Base-by-base conservation (phyloP, 495 filamentous ascomycete genomes). In the Annulohypoxylon stygium region DNA sequence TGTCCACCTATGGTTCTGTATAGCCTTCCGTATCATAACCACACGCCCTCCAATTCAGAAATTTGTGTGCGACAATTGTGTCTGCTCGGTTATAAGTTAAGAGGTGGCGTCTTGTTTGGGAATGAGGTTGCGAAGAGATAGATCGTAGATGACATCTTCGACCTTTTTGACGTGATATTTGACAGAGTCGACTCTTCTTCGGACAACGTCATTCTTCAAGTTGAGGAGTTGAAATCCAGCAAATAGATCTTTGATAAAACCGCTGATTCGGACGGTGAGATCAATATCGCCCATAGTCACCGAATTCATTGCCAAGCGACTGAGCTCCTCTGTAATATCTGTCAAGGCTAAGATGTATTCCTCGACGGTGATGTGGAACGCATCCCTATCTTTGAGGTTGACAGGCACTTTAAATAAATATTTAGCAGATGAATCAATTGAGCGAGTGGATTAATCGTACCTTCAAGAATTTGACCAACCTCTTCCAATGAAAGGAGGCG, bases 131-230 rank as follows among this genome's bases (percentile, higher is more conserved):
- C 95, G 88, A 78, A 98, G 81, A 4, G 91, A 93, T 33, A 99
- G 84, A 78, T 99, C 96, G 76, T 99, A 99, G 16, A 97, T 94
- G 20, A 99, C 94, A 81, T 99, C 96, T 84, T 99, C 96, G 41
- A 97, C 93, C 82, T 97, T 97, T 86, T 98, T 98, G 86, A 97
- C 93, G 68, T 91, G 91, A 70, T 98, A 99, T 85, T 99, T 99
- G 79, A 99, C 92, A 26, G 92, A 91, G 82, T 99, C 96, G 30
- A 91, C 94, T 64, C 93, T 89, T 81, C 92, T 93, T 48, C 96
- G 86, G 76, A 99, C 83, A 12, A 90, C 88, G 76, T 99, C 96
- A 77, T 99, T 99, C 88, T 98, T 99, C 66, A 99, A 82, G 78
- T 98, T 98, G 69, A 99, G 86, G 48, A 98, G 87, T 86, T 98